Evolutionary conservation across 495 filamentous ascomycete species (phyloP).

Genomic region (Penicillium paradoxum): DNA sequence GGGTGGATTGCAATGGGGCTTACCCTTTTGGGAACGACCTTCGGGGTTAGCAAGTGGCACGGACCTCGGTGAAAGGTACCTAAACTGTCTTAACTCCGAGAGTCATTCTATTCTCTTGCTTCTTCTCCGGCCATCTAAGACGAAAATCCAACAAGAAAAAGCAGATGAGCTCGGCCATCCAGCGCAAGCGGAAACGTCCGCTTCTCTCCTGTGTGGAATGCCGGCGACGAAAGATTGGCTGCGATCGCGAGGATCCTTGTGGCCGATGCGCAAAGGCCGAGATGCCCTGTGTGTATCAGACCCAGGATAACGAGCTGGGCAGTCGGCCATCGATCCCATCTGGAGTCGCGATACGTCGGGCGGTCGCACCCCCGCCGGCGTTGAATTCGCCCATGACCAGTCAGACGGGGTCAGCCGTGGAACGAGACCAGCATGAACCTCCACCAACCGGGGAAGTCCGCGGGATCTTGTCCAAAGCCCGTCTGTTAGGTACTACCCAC

Average conservation of each 20-base stretch:
- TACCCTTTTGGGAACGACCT: too few relatives aligned
- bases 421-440: too few relatives aligned
- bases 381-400: not conserved
- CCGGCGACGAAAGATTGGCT: conserved; percentile 42
- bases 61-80: too few relatives aligned
- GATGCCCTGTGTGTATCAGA: not conserved
- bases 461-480: too few relatives aligned
- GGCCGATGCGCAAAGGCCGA: conserved; percentile 25
- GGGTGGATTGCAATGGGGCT: too few relatives aligned
- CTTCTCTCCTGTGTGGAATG: conserved; percentile 42
- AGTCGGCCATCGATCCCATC: not conserved
- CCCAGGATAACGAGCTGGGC: not conserved
- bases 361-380: not conserved
- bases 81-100: too few relatives aligned
- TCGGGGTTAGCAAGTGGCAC: too few relatives aligned
- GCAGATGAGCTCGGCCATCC: not conserved
- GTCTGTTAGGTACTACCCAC: too few relatives aligned
- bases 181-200: conserved; percentile 28
- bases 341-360: not conserved
- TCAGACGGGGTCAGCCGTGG: not conserved
- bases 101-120: too few relatives aligned
- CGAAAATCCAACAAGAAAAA: too few relatives aligned
- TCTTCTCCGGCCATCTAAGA: too few relatives aligned
- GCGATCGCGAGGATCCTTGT: conserved; percentile 40
- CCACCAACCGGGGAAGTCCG: too few relatives aligned